These are phyloP conservation scores for Candida oleophila DNA, from an alignment of 805 yeast genomes.

Conservation along the genomic window DNA sequence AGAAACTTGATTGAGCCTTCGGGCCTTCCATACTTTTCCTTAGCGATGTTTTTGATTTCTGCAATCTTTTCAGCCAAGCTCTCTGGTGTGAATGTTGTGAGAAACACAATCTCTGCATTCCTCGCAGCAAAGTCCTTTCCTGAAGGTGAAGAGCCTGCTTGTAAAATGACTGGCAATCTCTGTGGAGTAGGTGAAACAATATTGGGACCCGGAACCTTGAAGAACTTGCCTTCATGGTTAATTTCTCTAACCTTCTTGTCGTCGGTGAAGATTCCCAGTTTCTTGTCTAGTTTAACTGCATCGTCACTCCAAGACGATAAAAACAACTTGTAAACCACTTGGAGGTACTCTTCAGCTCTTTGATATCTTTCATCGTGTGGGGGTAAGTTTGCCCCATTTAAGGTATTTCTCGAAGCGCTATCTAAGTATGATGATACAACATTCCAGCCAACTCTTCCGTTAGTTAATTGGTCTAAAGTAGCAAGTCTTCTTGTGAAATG, in stretches of 20 bases:
- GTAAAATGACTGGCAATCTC: conserved; percentile 42
- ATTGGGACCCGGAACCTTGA: conserved; percentile 43
- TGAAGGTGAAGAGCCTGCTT: conserved; percentile 43
- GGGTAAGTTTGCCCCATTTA: conserved; percentile 35
- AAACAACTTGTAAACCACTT: conserved; percentile 38
- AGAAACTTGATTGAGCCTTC: conserved; percentile 37
- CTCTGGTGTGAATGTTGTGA: conserved; percentile 32
- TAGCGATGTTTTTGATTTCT: conserved; percentile 30
- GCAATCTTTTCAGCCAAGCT: conserved; percentile 24
- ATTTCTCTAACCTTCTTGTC: conserved; percentile 42
- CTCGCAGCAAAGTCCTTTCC: conserved; percentile 45
- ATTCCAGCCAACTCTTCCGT: conserved; percentile 49
- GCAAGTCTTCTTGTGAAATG: conserved; percentile 44
- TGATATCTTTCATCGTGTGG: conserved; percentile 42
- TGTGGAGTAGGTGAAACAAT: conserved; percentile 45
- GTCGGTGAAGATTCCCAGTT: conserved; percentile 33
- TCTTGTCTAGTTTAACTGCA: conserved; percentile 27
- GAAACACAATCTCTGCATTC: conserved; percentile 43
- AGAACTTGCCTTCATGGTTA: conserved; percentile 40
- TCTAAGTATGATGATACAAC: conserved; percentile 44
- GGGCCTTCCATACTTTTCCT: conserved; percentile 31
- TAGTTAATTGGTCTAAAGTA: conserved; percentile 42
- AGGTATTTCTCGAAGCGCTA: conserved; percentile 39
- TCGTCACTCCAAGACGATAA: conserved; percentile 47
- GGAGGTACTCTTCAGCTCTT: conserved; percentile 39